Evolutionary conservation across 1,139 yeast species (phyloP).

Genomic region (Candida tropicalis): DNA sequence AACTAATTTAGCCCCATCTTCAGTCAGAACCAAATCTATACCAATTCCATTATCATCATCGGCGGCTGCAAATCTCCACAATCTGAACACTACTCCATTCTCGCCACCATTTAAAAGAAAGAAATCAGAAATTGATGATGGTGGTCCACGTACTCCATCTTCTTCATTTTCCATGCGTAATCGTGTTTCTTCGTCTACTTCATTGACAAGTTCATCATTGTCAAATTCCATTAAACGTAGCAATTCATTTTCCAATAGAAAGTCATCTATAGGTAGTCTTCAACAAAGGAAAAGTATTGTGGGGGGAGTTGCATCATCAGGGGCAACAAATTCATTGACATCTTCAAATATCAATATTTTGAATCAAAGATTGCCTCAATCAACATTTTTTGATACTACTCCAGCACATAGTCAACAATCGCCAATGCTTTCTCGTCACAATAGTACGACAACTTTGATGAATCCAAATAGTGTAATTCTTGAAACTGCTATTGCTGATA

Average conservation of each 20-base stretch:
- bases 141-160: slow-evolving; percentile 13
- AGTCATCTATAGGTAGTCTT: slow-evolving; percentile 18
- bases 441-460: slow-evolving; percentile 16
- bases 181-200: slow-evolving; percentile 16
- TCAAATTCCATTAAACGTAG: slow-evolving; percentile 19
- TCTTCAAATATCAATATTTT: slow-evolving; percentile 31
- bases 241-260: slow-evolving; percentile 20
- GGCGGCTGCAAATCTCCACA: slow-evolving; percentile 13
- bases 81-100: slow-evolving; percentile 25
- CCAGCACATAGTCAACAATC: slow-evolving; percentile 15
- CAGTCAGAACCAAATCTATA: slow-evolving; percentile 14
- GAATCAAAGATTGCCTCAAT: slow-evolving; percentile 28
- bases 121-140: slow-evolving; percentile 35
- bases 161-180: slow-evolving; percentile 13
- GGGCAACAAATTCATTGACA: slow-evolving; percentile 26
- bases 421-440: slow-evolving; percentile 15
- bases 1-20: slow-evolving; percentile 9
- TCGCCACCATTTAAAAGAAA: slow-evolving; percentile 41
- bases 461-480: slow-evolving; percentile 9
- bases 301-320: slow-evolving; percentile 6
- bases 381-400: slow-evolving; percentile 31
- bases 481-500: slow-evolving; percentile 16
- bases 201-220: slow-evolving; percentile 19
- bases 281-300: slow-evolving; percentile 13
- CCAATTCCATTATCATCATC: slow-evolving; percentile 15